Conservation (phyloP, 179 eudicot genomes). For the Sideroxylon spinosum region DNA sequence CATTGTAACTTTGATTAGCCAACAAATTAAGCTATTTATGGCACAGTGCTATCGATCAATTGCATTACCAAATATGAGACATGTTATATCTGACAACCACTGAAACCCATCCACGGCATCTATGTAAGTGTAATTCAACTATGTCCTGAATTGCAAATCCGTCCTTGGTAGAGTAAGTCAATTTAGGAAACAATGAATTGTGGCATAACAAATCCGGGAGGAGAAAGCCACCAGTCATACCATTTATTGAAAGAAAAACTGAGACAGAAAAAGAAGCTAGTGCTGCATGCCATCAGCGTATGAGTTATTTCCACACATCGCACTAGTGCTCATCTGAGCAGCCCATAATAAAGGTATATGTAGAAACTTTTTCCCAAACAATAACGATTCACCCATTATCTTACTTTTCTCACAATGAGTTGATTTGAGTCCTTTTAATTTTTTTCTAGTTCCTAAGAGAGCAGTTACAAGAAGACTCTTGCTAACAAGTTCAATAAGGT, state of each 20-base stretch:
- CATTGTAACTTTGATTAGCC: neutral
- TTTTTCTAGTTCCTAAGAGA: neutral
- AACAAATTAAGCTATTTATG: neutral
- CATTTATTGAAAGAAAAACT: too few species aligned
- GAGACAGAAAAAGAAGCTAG: too few species aligned
- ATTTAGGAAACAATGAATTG: neutral
- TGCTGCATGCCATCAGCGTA: neutral
- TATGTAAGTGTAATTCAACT: too few species aligned
- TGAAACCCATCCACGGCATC: too few species aligned
- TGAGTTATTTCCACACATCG: neutral
- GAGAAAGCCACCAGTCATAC: neutral
- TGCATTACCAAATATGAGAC: too few species aligned
- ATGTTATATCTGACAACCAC: too few species aligned
- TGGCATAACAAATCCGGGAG: neutral
- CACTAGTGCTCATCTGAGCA: neutral
- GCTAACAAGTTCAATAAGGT: neutral
- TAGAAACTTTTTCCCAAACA: neutral
- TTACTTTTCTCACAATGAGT: constrained; percentile 3
- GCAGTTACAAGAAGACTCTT: constrained; percentile 4
- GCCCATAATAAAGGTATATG: neutral
- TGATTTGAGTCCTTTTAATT: neutral
- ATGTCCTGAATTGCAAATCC: neutral
- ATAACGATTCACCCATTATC: neutral
- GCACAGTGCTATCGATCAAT: too few species aligned
- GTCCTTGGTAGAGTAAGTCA: neutral